Evolutionary conservation across 352 stramenopile species (phyloP).

Genomic region (Globisporangium cederbergense): DNA sequence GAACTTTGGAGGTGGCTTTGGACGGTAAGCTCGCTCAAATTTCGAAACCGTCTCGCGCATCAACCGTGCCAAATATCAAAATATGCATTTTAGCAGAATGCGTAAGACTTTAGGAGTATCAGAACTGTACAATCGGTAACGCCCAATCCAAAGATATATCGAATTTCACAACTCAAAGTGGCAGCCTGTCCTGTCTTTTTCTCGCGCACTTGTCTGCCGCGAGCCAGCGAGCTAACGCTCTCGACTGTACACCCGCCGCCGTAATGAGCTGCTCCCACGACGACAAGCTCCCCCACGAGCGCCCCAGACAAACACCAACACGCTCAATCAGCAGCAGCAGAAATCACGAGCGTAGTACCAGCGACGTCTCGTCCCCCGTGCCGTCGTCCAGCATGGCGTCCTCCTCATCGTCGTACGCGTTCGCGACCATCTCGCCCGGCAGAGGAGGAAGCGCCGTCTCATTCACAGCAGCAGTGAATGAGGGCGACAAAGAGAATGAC

Average conservation of each 20-base stretch:
- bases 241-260: neutral
- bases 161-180: neutral
- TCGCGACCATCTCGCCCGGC: slow-evolving; percentile 15
- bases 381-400: neutral
- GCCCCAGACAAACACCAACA: neutral
- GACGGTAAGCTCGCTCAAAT: neutral
- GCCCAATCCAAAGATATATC: no score
- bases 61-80: neutral
- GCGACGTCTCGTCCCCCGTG: neutral
- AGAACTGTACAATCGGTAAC: neutral
- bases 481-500: neutral
- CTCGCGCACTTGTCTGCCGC: neutral
- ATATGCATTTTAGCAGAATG: neutral
- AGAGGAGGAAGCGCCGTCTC: neutral
- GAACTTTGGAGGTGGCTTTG: neutral
- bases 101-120: no score
- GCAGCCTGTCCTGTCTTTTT: slow-evolving; percentile 1
- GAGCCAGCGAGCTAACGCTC: neutral
- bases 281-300: neutral
- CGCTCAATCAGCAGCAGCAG: neutral
- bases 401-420: slow-evolving; percentile 8
- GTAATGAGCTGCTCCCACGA: neutral
- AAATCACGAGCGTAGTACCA: neutral
- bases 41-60: neutral
- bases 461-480: neutral